Conservation (phyloP, 495 filamentous ascomycete species). For the Daldinia decipiens region DNA sequence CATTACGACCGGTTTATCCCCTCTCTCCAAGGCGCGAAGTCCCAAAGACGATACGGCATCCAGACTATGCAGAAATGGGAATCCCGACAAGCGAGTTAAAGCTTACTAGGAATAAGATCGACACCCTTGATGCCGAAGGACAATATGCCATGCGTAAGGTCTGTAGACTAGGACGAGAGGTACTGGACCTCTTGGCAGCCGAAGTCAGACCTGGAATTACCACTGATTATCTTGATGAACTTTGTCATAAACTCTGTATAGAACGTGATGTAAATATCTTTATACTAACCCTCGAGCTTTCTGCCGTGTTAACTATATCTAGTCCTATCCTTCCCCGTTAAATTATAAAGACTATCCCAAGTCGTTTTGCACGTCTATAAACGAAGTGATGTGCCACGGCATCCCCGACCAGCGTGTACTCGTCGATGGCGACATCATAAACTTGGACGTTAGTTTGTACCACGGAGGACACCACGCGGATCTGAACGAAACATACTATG, state of each 20-base stretch:
- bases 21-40: background rate
- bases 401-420: background rate
- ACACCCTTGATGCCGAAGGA: background rate
- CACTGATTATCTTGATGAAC: background rate
- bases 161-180: background rate
- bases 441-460: background rate
- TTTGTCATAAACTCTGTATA: background rate
- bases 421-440: background rate
- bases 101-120: background rate
- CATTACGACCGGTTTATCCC: background rate
- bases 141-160: conserved; percentile 2
- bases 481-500: background rate
- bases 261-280: background rate
- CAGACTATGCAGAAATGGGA: background rate
- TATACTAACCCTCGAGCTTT: background rate
- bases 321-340: background rate
- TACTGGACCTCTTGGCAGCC: background rate
- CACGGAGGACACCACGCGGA: background rate
- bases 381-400: background rate
- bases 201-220: conserved; percentile 1
- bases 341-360: conserved; percentile 1
- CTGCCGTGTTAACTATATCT: background rate
- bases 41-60: background rate
- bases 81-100: background rate
- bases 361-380: conserved; percentile 1